Evolutionary conservation across 2,329 filamentous ascomycete species (phyloP), one percentile per base, ranked within the genome.

Genomic region (Phymatotrichopsis omnivora): DNA sequence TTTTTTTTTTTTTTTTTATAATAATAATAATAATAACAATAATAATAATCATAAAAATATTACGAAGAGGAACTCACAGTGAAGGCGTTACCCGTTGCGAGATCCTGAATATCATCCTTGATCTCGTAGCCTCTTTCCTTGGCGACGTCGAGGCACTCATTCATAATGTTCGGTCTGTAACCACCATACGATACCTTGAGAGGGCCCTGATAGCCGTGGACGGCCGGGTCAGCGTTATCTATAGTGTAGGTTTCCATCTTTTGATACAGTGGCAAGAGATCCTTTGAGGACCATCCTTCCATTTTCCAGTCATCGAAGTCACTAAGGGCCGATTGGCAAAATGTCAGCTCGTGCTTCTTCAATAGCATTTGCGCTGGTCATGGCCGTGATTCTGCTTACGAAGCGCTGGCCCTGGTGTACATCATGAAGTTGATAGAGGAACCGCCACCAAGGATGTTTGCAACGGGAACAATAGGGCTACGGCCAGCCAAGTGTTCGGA

Each of bases 341-440:
- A 64, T 60, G 52, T 71, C 65, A 10, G 64, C 66, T 22, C 67
- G 60, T 2, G 65, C 67, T 53, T 70, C 69, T 60, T 61, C 60
- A 62, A 65, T 63, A 52, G n/a, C n/a, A n/a, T n/a, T n/a, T n/a
- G n/a, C n/a, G n/a, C 61, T 61, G 45, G 65, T 65, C 45, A 65
- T 65, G 1, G 61, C 63, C 17, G 59, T 61, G 14, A 11, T 24
- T 20, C 22, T 36, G 38, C 52, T 42, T 49, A 46, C 51, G 7
- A 60, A 55, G 6, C 54, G 53, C 60, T 61, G 58, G 14, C 60
- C 57, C 16, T 58, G 37, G n/a, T 60, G 49, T 63, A 64, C 36
- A 74, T 70, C 70, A 76, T 72, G 51, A 71, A 73, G 52, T 78
- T 78, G 36, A 79, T 66, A 0, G 72, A 72, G 12, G 69, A 73